These are phyloP conservation scores for Chalciporus sp. DNA, from an alignment of 1,284 basidiomycete genomes.

Conservation along the genomic window DNA sequence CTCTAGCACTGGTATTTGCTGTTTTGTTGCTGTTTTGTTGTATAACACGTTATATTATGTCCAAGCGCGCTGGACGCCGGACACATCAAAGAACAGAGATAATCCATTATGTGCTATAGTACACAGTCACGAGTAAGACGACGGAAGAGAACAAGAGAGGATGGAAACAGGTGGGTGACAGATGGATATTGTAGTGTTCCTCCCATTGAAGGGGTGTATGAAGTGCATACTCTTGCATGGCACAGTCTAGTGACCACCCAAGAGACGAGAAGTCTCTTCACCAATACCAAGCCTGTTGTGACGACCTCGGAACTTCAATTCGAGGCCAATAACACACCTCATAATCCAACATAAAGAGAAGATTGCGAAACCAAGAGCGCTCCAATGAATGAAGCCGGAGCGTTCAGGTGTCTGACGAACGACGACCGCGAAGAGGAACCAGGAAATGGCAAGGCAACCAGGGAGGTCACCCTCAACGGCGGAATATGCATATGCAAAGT, in stretches of 20 bases:
- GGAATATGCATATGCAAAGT: conserved; percentile 89
- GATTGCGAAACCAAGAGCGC: conserved; percentile 82
- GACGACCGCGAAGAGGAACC: conserved; percentile 86
- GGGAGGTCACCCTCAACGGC: conserved; percentile 90
- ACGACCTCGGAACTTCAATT: conserved; percentile 37
- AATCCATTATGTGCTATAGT: conserved; percentile 15
- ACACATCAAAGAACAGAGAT: conserved; percentile 16
- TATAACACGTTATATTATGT: conserved; percentile 15
- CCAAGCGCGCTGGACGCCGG: conserved; percentile 10
- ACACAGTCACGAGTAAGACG: conserved; percentile 1
- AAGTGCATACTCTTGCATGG: neutral
- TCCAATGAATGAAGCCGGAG: conserved; percentile 87
- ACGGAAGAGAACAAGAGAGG: neutral
- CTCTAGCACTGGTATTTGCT: conserved; percentile 11
- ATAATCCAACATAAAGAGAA: conserved; percentile 84
- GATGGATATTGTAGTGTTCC: conserved; percentile 6
- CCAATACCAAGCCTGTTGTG: conserved; percentile 36
- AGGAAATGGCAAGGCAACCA: conserved; percentile 83
- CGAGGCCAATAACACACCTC: conserved; percentile 67
- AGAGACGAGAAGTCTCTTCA: conserved; percentile 35
- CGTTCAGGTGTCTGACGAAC: conserved; percentile 57
- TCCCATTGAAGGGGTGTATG: neutral
- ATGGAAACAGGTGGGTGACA: no score
- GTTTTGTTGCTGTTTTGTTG: conserved; percentile 11
- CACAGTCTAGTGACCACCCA: conserved; percentile 29